Percentiles rank a stretch among this genome's conserved stretches.
phyloP scores from a whole-genome alignment of 2,329 filamentous ascomycete species.

The Fusarium sp. region DNA sequence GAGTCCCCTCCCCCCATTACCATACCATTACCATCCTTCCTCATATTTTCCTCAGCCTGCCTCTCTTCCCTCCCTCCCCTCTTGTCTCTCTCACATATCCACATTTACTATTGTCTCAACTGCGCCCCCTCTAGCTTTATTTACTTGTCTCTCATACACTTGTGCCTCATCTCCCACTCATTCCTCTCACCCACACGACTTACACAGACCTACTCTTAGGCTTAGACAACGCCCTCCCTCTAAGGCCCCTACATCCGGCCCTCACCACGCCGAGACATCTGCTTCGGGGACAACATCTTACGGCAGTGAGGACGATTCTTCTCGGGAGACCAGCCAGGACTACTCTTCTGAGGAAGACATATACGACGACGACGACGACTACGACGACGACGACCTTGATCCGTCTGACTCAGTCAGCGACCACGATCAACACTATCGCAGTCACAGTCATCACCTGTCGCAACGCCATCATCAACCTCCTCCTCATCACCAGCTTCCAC shows the following conservation, averaged over 20 bases:
- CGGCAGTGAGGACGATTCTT: conserved; percentile 56
- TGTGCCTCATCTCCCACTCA: conserved; percentile 19
- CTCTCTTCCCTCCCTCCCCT: conserved; percentile 29
- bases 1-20: conserved; percentile 52
- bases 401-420: conserved; percentile 63
- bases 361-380: conserved; percentile 51
- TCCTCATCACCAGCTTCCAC: conserved; percentile 46
- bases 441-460: conserved; percentile 50
- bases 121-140: conserved; percentile 36
- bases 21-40: conserved; percentile 31
- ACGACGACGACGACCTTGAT: conserved; percentile 62
- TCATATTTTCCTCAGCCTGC: conserved; percentile 29
- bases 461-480: conserved; percentile 50
- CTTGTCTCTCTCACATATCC: conserved; percentile 27
- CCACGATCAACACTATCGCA: conserved; percentile 30
- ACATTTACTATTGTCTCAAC: conserved; percentile 30
- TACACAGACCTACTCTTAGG: conserved; percentile 38
- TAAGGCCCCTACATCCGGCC: conserved; percentile 40
- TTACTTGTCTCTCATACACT: conserved; percentile 29
- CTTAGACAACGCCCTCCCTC: conserved; percentile 45
- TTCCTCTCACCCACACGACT: conserved; percentile 28
- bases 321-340: conserved; percentile 46
- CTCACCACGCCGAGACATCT: conserved; percentile 45
- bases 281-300: conserved; percentile 51
- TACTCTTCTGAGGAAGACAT: conserved; percentile 52